A percentile compares a stretch with the other conserved stretches of the same genome.
Evolutionary conservation across 345 rosid genomes (phyloP).

Genomic region (Cardiospermum halicacabum): DNA sequence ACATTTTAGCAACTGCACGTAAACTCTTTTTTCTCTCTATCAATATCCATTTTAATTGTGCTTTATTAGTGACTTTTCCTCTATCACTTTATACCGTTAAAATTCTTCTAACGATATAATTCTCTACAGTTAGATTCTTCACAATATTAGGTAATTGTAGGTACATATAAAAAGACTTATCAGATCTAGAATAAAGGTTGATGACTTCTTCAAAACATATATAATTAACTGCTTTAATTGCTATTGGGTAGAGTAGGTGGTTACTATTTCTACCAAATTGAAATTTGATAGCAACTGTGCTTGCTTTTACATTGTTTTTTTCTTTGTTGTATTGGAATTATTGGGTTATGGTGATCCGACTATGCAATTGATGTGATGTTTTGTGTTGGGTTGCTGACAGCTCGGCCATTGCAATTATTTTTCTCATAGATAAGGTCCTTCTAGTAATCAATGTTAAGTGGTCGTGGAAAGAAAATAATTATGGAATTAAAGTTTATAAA

Average conservation of each 20-base stretch:
- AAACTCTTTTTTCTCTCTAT: background rate
- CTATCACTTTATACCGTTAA: no score
- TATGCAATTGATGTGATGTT: slow-evolving; percentile 16
- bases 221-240: background rate
- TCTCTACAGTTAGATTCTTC: no score
- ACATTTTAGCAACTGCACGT: background rate
- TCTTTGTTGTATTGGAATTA: background rate
- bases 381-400: slow-evolving; percentile 21
- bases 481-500: background rate
- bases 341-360: background rate
- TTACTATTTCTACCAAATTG: no score
- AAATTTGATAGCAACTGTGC: no score
- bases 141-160: no score
- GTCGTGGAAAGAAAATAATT: background rate
- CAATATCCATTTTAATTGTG: no score
- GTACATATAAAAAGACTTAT: no score
- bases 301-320: background rate
- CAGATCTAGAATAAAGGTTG: no score
- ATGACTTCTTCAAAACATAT: background rate
- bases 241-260: background rate
- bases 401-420: slow-evolving; percentile 21
- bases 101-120: no score
- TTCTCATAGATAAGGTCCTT: background rate
- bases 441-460: background rate
- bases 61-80: no score